These are phyloP conservation scores for Lathyrus oleraceus DNA, from an alignment of 306 rosid species.

Conservation along the genomic window DNA sequence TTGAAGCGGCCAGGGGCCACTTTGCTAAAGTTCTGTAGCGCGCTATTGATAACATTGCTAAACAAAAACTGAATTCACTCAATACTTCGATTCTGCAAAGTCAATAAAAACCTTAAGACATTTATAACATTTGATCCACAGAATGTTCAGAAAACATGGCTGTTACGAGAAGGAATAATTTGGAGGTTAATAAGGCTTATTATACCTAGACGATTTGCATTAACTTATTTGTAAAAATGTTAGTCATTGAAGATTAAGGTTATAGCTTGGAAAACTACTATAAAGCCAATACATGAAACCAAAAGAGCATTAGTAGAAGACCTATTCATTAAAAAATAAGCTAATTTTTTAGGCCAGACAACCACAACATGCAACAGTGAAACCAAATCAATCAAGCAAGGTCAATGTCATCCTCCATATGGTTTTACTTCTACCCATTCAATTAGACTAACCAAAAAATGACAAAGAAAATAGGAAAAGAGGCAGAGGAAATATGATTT, in stretches of 20 bases:
- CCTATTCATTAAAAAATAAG: not conserved
- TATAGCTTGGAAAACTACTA: not conserved
- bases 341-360: not conserved
- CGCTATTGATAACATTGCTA: not conserved
- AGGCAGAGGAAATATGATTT: slow-evolving; percentile 7
- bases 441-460: not conserved
- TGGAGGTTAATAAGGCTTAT: not conserved
- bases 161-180: not conserved
- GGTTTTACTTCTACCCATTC: not conserved
- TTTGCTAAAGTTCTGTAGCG: not conserved
- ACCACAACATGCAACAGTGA: slow-evolving; percentile 13
- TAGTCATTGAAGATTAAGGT: slow-evolving; percentile 19
- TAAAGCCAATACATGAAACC: not conserved
- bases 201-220: not conserved
- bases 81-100: not conserved
- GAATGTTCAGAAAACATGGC: not conserved
- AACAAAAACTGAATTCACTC: slow-evolving; percentile 6
- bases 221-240: not conserved
- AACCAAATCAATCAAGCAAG: not conserved
- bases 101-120: not conserved
- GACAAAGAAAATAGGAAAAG: not conserved
- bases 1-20: not conserved
- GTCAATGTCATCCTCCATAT: not conserved
- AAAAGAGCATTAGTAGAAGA: slow-evolving; percentile 18
- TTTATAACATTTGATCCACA: not conserved